These are phyloP conservation scores for Phytopythium delawarense DNA, from an alignment of 352 stramenopile species.

Conservation along the genomic window DNA sequence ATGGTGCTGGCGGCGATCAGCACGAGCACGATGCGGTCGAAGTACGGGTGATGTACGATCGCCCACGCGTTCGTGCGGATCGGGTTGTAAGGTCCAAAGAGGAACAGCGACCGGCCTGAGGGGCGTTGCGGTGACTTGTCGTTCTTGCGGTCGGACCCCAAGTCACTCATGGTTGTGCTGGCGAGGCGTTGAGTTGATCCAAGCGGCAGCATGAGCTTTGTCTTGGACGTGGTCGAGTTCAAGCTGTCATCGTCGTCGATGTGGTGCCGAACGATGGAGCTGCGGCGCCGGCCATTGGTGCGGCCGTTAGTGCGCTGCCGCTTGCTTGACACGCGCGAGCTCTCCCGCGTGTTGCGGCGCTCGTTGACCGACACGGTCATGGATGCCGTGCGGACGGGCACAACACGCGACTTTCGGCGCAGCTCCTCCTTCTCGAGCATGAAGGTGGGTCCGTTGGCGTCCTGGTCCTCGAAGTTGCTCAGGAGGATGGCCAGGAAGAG, in stretches of 20 bases:
- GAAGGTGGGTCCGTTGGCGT: slow-evolving; percentile 8
- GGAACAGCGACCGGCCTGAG: slow-evolving; percentile 23
- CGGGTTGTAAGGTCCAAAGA: slow-evolving; percentile 29
- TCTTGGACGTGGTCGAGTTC: slow-evolving; percentile 4
- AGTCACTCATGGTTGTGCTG: not conserved
- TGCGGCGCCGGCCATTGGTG: slow-evolving; percentile 2
- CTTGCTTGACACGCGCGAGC: slow-evolving; percentile 5
- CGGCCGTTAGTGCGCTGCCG: not conserved
- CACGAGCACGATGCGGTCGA: slow-evolving; percentile 64
- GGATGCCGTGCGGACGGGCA: slow-evolving; percentile 7
- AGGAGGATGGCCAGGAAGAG: slow-evolving; percentile 91
- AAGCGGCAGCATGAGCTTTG: not conserved
- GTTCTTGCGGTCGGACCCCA: not conserved
- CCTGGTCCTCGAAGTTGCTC: slow-evolving; percentile 73
- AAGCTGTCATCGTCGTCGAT: not conserved
- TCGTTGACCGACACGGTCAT: not conserved
- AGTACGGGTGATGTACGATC: slow-evolving; percentile 45
- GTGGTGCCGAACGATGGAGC: not conserved
- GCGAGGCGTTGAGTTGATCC: not conserved
- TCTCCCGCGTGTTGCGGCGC: not conserved
- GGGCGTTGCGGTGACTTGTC: slow-evolving; percentile 11
- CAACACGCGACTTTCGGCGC: slow-evolving; percentile 30
- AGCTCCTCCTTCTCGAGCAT: slow-evolving; percentile 30
- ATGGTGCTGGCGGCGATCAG: slow-evolving; percentile 66
- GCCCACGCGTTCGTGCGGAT: slow-evolving; percentile 32